A percentile compares a stretch with the other conserved stretches of the same genome.
Conservation (phyloP, 805 yeast genomes). For the Metschnikowia borealis region DNA sequence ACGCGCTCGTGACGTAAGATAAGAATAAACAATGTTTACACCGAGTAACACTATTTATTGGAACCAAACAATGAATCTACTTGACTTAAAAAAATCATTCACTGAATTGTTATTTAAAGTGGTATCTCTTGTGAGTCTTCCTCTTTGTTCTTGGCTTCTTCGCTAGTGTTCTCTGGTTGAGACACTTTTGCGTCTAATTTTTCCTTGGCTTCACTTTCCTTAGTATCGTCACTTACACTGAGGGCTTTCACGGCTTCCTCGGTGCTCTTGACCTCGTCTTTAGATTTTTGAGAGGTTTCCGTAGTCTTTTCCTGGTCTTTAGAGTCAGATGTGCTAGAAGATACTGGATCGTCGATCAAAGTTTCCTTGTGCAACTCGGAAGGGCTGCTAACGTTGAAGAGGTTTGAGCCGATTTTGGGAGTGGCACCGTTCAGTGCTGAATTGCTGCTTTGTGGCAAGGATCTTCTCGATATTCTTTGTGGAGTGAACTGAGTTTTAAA, state of each 20-base stretch:
- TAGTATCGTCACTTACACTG: neutral
- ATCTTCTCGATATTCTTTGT: conserved; percentile 18
- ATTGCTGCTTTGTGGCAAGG: neutral
- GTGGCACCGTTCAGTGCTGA: neutral
- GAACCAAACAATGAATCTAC: neutral
- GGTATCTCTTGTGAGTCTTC: conserved; percentile 1
- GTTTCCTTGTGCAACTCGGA: conserved; percentile 41
- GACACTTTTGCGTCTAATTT: neutral
- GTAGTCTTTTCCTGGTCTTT: conserved; percentile 1
- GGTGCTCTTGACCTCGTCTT: neutral
- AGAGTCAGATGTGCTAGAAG: neutral
- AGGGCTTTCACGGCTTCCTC: neutral
- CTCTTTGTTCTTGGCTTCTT: conserved; percentile 1
- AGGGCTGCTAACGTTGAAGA: conserved; percentile 2
- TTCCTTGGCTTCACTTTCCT: neutral
- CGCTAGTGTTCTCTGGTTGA: neutral
- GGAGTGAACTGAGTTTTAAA: conserved; percentile 39
- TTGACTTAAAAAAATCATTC: neutral
- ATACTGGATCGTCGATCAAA: conserved; percentile 29
- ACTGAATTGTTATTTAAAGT: neutral
- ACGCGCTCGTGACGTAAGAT: neutral
- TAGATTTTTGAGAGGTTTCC: conserved; percentile 5
- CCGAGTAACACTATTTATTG: neutral
- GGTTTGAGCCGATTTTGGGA: conserved; percentile 6
- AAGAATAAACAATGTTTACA: neutral